Evolutionary conservation across 2,329 filamentous ascomycete genomes (phyloP), one percentile per base, ranked within the genome.

Genomic region (Apiospora hydei): DNA sequence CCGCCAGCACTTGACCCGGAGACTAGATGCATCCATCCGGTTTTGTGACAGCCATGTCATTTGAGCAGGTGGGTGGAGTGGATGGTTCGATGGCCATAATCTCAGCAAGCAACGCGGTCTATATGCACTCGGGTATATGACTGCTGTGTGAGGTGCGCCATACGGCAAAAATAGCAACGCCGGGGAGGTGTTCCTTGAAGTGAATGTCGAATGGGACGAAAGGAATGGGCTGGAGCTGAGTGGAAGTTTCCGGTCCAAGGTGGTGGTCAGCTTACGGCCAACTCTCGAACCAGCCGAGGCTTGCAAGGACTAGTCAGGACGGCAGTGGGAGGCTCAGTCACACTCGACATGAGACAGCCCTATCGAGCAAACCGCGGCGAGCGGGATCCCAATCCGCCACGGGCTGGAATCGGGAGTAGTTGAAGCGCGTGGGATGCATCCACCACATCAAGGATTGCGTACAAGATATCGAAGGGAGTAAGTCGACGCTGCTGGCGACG

Each of bases 181-280:
- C 4, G 53, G 21, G 30, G 26, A 10, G 18, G 49, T 16, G 14
- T 16, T 16, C 11, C 30, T 16, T 51, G 4, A 3, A 3, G 49
- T 26, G 3, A 13, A 26, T n/a, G 46, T 10, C 46, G 18, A 47
- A 47, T 21, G 18, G n/a, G 46, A n/a, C 8, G 49, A 13, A 34
- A 16, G 16, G 14, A 34, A 26, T 34, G 57, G 57, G 57, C 57
- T 64, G 57, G 57, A 64, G 34, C 57, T 64, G 57, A 64, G 30
- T 41, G 57, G 34, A 64, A 64, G 57, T 41, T 41, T 10, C 34
- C 57, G 34, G 21, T n/a, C 57, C 34, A n/a, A 41, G 57, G 57
- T 64, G 57, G 57, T 64, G 57, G 57, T 41, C 57, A 64, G 34
- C 57, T 64, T 64, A 64, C 57, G 21, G 34, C 21, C 57, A 41